Evolutionary conservation across 495 filamentous ascomycete genomes (phyloP), one percentile per base, ranked within the genome.

Genomic region (Podospora pseudoanserina): DNA sequence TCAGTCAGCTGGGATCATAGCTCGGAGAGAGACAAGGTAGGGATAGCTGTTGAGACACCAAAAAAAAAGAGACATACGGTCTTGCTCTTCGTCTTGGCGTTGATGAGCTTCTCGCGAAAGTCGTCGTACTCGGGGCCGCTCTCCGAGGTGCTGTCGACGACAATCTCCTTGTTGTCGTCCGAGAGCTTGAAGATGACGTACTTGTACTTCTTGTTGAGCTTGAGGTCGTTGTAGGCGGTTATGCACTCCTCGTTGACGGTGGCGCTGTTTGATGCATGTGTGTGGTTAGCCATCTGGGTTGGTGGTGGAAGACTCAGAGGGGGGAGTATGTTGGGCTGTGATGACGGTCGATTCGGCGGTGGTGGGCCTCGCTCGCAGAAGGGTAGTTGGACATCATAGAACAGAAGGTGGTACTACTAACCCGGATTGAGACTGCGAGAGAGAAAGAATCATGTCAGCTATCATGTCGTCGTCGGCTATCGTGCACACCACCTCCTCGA

Each of bases 131-230:
- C 84, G 23, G 76, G 76, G 71, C 65, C 67, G 58, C 84, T 78
- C 28, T 85, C 82, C 60, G 83, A 82, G 66, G 88, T 88, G 68
- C 87, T 85, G 72, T 96, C 91, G 73, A 97, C 87, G 58, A 91
- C 90, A 76, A 97, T 93, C 74, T 90, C 79, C 81, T 91, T 95
- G 88, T 91, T 91, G 86, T 97, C 88, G 81, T 96, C 92, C 71
- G 90, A 86, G 76, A 99, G 89, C 86, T 97, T 97, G 91, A 89
- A 98, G 88, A 99, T 91, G 83, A 99, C 90, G 84, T 88, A 99
- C 84, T 96, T 97, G 84, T 88, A 83, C 80, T 89, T 89, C 79
- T 93, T 92, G 83, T 84, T 87, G 73, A 94, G 86, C 86, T 96
- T 96, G 69, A 99, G 89, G 65, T 97, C 88, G 78, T 97, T 94